These are phyloP conservation scores for Cyclotella choctawhatcheeana DNA, from an alignment of 108 stramenopile species.

Conservation along the genomic window DNA sequence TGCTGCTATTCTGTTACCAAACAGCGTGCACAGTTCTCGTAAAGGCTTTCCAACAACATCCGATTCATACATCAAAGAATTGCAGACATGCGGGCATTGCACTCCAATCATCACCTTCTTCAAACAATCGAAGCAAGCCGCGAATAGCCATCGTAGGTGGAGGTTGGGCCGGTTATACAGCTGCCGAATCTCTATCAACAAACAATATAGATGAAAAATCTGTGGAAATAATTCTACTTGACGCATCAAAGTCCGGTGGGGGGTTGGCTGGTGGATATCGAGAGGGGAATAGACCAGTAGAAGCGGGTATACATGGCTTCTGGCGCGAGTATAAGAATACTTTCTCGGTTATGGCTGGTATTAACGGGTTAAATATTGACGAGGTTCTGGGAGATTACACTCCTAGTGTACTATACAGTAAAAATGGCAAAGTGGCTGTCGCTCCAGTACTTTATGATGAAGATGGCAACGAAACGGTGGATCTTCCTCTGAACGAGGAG, in stretches of 20 bases:
- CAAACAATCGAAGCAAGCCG: constrained; percentile 22
- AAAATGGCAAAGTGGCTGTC: constrained; percentile 74
- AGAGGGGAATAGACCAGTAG: constrained; percentile 61
- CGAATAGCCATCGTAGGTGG: constrained; percentile 73
- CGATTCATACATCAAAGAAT: too few species aligned
- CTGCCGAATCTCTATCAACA: constrained; percentile 38
- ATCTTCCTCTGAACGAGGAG: constrained; percentile 15
- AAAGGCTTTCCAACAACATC: too few species aligned
- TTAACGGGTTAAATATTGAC: constrained; percentile 66
- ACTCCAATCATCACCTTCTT: too few species aligned
- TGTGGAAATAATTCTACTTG: constrained; percentile 68
- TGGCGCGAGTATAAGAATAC: constrained; percentile 89
- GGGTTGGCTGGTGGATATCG: constrained; percentile 76
- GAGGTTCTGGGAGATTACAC: constrained; percentile 72
- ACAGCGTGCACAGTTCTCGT: too few species aligned
- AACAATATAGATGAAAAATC: constrained; percentile 22
- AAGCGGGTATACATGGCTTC: constrained; percentile 89
- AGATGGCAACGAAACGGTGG: not conserved
- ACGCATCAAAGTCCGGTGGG: constrained; percentile 73
- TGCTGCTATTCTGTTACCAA: too few species aligned
- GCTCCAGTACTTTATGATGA: constrained; percentile 71
- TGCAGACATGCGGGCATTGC: too few species aligned
- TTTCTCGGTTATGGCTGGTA: constrained; percentile 68
- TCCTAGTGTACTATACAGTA: constrained; percentile 69
- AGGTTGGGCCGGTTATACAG: constrained; percentile 85